phyloP scores from a whole-genome alignment of 2,329 filamentous ascomycete genomes.

The Westerdykella ornata region DNA sequence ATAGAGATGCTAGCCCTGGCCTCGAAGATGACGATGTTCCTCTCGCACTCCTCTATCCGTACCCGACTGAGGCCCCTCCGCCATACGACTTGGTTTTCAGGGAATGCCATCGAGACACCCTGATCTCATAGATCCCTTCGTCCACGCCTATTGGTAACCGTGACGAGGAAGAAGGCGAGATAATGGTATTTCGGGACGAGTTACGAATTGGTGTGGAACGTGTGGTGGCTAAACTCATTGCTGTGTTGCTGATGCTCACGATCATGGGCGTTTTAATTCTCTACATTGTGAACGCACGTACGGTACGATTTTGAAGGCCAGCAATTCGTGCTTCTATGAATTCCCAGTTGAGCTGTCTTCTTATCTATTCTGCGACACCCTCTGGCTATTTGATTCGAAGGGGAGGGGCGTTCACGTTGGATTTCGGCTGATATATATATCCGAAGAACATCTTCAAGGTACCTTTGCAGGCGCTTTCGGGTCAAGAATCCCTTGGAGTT shows the following conservation, averaged over 20 bases:
- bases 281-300: no score
- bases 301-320: no score
- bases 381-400: no score
- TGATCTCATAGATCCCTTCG: conserved; percentile 19
- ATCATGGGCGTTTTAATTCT: conserved; percentile 14
- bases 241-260: conserved; percentile 16
- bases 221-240: conserved; percentile 21
- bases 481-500: no score
- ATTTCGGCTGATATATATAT: no score
- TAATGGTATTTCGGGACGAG: conserved; percentile 11
- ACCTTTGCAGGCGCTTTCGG: no score
- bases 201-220: conserved; percentile 20
- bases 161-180: conserved; percentile 4
- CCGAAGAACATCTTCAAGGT: no score
- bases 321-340: no score
- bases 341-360: no score
- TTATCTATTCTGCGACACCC: no score
- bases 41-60: conserved; percentile 21
- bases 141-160: conserved; percentile 15
- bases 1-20: conserved; percentile 6
- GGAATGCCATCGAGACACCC: conserved; percentile 22
- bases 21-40: conserved; percentile 22
- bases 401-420: no score
- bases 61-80: conserved; percentile 23
- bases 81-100: conserved; percentile 21